Conservation (phyloP, 179 eudicot species). For the Silene coronaria region DNA sequence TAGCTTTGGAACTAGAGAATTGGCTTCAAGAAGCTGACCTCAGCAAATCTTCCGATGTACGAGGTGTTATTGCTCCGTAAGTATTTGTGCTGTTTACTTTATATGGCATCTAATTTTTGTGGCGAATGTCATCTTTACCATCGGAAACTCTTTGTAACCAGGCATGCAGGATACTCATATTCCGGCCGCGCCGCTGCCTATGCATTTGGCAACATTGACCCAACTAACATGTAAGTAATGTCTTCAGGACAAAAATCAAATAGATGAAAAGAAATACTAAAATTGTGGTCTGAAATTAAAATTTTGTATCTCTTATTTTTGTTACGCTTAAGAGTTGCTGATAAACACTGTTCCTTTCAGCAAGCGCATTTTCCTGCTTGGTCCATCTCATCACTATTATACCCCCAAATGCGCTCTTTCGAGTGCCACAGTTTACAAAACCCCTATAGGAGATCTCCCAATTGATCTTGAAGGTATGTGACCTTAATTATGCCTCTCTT, state of each 20-base stretch:
- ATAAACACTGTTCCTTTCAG: conserved; percentile 33
- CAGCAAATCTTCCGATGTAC: conserved; percentile 71
- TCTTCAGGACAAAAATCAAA: not conserved
- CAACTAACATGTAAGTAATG: conserved; percentile 60
- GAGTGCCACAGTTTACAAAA: conserved; percentile 77
- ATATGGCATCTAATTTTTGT: not conserved
- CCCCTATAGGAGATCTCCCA: conserved; percentile 91
- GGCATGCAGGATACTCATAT: conserved; percentile 99
- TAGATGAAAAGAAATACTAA: conserved; percentile 5
- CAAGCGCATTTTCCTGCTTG: conserved; percentile 76
- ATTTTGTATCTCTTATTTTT: not conserved
- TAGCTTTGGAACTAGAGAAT: conserved; percentile 72
- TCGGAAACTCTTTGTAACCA: conserved; percentile 35
- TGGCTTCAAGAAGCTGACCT: conserved; percentile 72
- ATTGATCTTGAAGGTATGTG: conserved; percentile 79
- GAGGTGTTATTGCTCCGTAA: conserved; percentile 99
- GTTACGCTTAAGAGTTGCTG: conserved; percentile 6
- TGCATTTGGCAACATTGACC: conserved; percentile 94
- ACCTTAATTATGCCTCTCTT: not conserved
- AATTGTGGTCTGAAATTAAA: not conserved
- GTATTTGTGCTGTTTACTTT: conserved; percentile 22
- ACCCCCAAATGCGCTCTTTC: conserved; percentile 92
- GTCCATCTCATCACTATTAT: conserved; percentile 98
- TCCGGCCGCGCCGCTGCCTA: conserved; percentile 97
- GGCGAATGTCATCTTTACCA: conserved; percentile 13